Conservation (phyloP, 345 rosid species). For the Hibiscus tridactylites region DNA sequence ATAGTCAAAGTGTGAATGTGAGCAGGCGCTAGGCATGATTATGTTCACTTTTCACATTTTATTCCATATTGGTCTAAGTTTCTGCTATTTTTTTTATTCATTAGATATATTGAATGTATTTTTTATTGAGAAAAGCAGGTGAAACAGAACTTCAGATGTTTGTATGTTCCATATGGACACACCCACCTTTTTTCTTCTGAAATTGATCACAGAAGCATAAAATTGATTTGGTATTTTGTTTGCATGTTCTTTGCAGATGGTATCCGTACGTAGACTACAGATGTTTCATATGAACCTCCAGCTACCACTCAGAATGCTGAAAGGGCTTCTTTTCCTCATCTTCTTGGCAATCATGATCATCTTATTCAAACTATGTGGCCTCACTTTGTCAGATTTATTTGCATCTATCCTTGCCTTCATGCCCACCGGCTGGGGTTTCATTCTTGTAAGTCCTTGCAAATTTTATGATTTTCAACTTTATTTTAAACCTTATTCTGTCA, state of each 20-base stretch:
- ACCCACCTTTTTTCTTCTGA: background rate
- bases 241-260: slow-evolving; percentile 29
- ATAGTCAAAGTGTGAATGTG: background rate
- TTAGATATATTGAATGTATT: slow-evolving; percentile 6
- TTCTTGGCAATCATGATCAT: slow-evolving; percentile 43
- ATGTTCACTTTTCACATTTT: slow-evolving; percentile 2
- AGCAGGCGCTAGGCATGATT: background rate
- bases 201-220: background rate
- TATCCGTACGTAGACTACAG: slow-evolving; percentile 52
- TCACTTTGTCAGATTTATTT: slow-evolving; percentile 55
- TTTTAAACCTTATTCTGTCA: background rate
- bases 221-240: background rate
- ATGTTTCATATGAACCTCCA: slow-evolving; percentile 66
- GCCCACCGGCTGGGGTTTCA: slow-evolving; percentile 96
- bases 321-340: slow-evolving; percentile 59
- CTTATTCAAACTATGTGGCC: slow-evolving; percentile 43
- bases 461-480: background rate
- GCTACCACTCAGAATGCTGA: slow-evolving; percentile 63
- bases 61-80: background rate
- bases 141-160: background rate
- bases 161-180: background rate
- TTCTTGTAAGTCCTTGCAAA: slow-evolving; percentile 42
- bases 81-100: background rate
- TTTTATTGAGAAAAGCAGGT: background rate
- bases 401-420: slow-evolving; percentile 75